A percentile compares a stretch with the other conserved stretches of the same genome.
phyloP scores from a whole-genome alignment of 768 basidiomycete genomes.

The Tylopilus rubrobrunneus region DNA sequence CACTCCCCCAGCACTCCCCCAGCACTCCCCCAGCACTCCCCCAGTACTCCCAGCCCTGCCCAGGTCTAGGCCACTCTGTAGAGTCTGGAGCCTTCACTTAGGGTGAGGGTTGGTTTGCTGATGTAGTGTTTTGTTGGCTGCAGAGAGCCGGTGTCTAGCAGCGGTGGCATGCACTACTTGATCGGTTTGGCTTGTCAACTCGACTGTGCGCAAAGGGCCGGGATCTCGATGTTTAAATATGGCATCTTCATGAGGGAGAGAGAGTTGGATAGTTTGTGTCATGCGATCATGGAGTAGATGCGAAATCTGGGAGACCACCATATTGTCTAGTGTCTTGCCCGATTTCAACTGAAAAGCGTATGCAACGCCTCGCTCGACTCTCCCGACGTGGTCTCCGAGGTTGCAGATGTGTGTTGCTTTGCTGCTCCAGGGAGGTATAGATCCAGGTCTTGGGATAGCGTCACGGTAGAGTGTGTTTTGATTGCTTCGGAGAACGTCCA shows the following conservation, averaged over 20 bases:
- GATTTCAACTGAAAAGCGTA: constrained; percentile 56
- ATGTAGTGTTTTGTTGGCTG: constrained; percentile 81
- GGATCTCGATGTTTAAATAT: constrained; percentile 63
- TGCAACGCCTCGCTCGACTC: constrained; percentile 81
- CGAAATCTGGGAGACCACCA: constrained; percentile 52
- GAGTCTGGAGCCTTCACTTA: too few relatives aligned
- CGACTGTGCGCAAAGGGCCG: constrained; percentile 66
- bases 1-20: too few relatives aligned
- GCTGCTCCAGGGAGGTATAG: constrained; percentile 98
- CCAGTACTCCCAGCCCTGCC: too few relatives aligned
- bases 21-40: too few relatives aligned
- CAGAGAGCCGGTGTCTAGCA: constrained; percentile 60
- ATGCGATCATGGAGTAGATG: constrained; percentile 91
- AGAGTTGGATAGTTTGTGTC: constrained; percentile 76
- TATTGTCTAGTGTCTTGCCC: constrained; percentile 37
- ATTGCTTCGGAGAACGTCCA: constrained; percentile 28
- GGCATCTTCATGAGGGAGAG: constrained; percentile 51
- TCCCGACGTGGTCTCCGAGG: constrained; percentile 63
- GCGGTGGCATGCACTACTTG: constrained; percentile 27
- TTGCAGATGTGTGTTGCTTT: constrained; percentile 97
- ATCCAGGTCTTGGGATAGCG: constrained; percentile 81
- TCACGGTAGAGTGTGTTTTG: constrained; percentile 58
- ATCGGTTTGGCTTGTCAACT: constrained; percentile 40
- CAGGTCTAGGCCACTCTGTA: too few relatives aligned
- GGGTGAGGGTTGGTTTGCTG: too few relatives aligned